Base-by-base conservation (phyloP, 1,284 basidiomycete species). In the Marasmius oreades region DNA sequence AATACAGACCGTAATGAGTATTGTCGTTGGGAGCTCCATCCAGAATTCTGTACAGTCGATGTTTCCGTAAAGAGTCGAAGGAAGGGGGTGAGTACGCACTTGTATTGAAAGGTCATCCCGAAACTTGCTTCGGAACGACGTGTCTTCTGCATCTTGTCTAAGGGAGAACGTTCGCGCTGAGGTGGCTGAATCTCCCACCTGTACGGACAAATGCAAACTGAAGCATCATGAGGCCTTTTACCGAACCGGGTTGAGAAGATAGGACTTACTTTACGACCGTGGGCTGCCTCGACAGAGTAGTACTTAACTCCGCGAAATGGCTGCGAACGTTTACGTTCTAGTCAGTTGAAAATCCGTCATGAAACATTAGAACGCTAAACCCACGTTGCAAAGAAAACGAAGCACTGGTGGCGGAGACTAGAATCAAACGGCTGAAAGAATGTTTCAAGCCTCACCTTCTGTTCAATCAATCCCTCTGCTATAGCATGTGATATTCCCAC, bases 401-500 rank as follows among this genome's bases (percentile, higher is more conserved):
- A 91, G 10, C 86, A 78, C 90, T 95, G 54, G 3, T 37, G 12
- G n/a, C 51, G 31, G 54, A 33, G 36, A 47, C 28, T 10, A 14
- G 3, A 36, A 48, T 59, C 20, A 57, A 58, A 33, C 45, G n/a
- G 11, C 22, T 37, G 52, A n/a, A 20, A 24, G 10, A 46, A 20
- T 12, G 33, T 22, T 28, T 4, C 18, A 43, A 53, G 20, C 59
- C 73, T 31, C 47, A 89, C 94, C 75, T 89, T 90, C 42, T 79
- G 71, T 45, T 75, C 74, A 61, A 97, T 87, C 55, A 98, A 78
- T 43, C 83, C 84, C 69, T 98, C 95, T 0, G 93, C 92, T 56
- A 98, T 91, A 0, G 96, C 95, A 70, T 96, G 91, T 0, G 92
- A 88, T 48, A 98, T 88, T 0, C 93, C 96, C 12, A 93, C 73